A percentile compares a stretch with the other conserved stretches of the same genome.
phyloP scores from a whole-genome alignment of 768 basidiomycete genomes.

The Boletus sensibilis region DNA sequence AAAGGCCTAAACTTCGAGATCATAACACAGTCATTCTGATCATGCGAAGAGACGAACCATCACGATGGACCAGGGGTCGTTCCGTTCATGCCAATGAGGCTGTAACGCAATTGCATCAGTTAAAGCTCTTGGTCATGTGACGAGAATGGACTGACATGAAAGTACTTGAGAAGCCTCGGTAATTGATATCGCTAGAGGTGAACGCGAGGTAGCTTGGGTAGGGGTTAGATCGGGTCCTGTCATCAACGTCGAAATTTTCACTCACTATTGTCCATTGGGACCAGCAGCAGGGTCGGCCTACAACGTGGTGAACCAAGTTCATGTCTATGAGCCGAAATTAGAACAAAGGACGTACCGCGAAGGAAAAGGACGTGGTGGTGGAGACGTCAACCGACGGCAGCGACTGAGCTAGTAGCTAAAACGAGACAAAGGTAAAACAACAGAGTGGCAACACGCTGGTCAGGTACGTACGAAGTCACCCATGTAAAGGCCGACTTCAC shows the following conservation, averaged over 20 bases:
- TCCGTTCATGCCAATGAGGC: conserved; percentile 59
- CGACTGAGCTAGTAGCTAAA: conserved; percentile 56
- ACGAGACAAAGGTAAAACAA: neutral
- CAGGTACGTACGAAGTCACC: conserved; percentile 47
- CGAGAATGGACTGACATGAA: conserved; percentile 47
- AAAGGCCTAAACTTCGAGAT: too few species aligned
- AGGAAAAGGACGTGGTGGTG: conserved; percentile 44
- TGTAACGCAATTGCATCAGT: conserved; percentile 27
- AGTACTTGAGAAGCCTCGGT: conserved; percentile 48
- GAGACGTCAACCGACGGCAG: conserved; percentile 57
- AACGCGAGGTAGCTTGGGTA: conserved; percentile 60
- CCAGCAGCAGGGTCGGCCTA: conserved; percentile 59
- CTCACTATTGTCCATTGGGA: conserved; percentile 57
- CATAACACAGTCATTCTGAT: too few species aligned
- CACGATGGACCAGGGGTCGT: conserved; percentile 13
- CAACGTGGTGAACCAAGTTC: neutral
- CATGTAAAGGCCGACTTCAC: conserved; percentile 56
- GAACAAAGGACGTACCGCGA: conserved; percentile 46
- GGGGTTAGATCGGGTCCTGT: conserved; percentile 2
- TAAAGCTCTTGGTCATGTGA: neutral
- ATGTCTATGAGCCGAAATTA: neutral
- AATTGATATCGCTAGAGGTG: conserved; percentile 37
- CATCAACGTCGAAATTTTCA: neutral
- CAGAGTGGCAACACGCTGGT: neutral
- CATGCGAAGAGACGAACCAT: conserved; percentile 16